phyloP scores from a whole-genome alignment of 2,329 filamentous ascomycete genomes.

The Cercospora nicotianae region DNA sequence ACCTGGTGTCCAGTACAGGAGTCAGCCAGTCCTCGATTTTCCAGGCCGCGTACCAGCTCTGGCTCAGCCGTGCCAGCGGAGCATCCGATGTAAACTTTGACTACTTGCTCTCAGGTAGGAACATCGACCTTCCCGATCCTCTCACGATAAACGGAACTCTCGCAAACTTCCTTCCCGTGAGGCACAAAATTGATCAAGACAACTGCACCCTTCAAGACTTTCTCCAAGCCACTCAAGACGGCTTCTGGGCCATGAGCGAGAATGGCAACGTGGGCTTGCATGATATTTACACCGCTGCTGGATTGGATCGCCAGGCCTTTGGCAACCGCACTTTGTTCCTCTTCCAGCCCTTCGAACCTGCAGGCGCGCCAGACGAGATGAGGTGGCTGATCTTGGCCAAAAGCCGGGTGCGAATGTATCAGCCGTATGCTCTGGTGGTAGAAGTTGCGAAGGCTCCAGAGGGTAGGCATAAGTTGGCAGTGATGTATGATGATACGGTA shows the following conservation, averaged over 20 bases:
- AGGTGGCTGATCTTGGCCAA: not conserved
- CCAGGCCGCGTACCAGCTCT: conserved; percentile 5
- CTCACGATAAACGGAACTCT: not conserved
- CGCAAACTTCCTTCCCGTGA: not conserved
- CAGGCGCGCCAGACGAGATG: conserved; percentile 1
- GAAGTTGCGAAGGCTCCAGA: not conserved
- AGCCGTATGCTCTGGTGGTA: not conserved
- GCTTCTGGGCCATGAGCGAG: not conserved
- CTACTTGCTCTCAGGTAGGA: not conserved
- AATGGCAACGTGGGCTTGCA: not conserved
- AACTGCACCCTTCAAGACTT: not conserved
- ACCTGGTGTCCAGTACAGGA: not conserved
- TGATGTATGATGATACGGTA: not conserved
- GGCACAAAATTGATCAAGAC: not conserved
- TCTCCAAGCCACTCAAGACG: not conserved
- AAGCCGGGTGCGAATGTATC: not conserved
- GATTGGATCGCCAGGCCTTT: not conserved
- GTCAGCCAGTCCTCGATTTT: conserved; percentile 2
- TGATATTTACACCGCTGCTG: not conserved
- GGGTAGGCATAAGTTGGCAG: not conserved
- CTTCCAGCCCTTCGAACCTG: conserved; percentile 2
- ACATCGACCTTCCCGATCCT: not conserved
- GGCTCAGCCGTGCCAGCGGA: not conserved
- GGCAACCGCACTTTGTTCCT: conserved; percentile 5
- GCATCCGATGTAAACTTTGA: not conserved